phyloP scores from a whole-genome alignment of 225 moss, liverwort and hornwort species.

The Lunularia cruciata region DNA sequence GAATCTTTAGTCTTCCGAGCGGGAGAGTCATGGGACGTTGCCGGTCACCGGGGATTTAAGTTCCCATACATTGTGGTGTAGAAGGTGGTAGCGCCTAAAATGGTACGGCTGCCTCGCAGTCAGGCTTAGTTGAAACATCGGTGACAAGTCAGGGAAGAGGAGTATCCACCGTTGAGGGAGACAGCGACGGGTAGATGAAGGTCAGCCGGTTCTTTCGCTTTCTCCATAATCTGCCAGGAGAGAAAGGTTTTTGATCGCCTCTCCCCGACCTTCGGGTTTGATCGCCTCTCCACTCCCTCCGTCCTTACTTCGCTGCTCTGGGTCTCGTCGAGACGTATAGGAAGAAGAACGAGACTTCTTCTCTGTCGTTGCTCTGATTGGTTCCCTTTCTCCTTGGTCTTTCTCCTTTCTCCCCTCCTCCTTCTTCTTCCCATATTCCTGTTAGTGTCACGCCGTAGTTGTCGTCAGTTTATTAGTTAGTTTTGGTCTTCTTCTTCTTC shows the following conservation, averaged over 20 bases:
- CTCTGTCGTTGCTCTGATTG: conserved; percentile 17
- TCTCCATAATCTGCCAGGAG: conserved; percentile 2
- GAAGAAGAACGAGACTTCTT: conserved; percentile 16
- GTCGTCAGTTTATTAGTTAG: conserved; percentile 6
- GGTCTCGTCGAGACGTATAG: conserved; percentile 16
- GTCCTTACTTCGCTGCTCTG: conserved; percentile 3
- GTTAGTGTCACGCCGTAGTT: conserved; percentile 11
- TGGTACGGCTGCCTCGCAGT: neutral
- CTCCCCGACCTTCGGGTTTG: conserved; percentile 11
- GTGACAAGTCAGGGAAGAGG: neutral
- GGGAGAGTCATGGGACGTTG: neutral
- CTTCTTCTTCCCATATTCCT: neutral
- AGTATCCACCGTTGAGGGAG: neutral
- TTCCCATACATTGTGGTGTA: neutral
- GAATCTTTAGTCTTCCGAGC: neutral
- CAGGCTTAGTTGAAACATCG: neutral
- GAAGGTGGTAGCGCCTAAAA: neutral
- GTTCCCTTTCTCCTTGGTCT: conserved; percentile 15
- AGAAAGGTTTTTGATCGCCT: conserved; percentile 19
- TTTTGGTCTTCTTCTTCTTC: neutral
- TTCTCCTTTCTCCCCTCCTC: neutral
- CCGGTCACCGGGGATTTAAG: neutral
- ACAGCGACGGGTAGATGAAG: conserved; percentile 2
- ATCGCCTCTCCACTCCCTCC: conserved; percentile 13
- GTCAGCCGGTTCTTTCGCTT: conserved; percentile 11